Base-by-base conservation (phyloP, 805 yeast species). In the Yamadazyma paraphyllophila region DNA sequence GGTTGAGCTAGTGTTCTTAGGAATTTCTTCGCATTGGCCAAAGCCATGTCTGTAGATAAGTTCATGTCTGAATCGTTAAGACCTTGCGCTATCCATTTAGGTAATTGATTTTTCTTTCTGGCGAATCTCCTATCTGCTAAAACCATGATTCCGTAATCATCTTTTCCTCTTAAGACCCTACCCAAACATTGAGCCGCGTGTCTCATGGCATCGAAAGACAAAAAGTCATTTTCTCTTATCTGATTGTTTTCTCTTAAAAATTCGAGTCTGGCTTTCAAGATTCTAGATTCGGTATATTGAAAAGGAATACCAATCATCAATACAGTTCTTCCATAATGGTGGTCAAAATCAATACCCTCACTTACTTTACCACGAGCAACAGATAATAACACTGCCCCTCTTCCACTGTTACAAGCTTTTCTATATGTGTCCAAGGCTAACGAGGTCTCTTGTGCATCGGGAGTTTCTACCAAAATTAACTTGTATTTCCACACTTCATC, bases 101-200 rank as follows among this genome's bases (percentile, higher is more conserved):
- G 99, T 30, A 94, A 67, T 63, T 94, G 99, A 36, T 71, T 77
- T 56, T 88, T 82, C 67, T 92, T 94, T 53, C 88, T 78, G 1
- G 91, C 78, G 64, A 94, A 94, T 61, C 99, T 76, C 54, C 96
- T 75, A 63, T 94, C 99, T 0, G 99, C 99, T 50, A 94, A 69
- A 36, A 94, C 97, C 99, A 94, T 94, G 55, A 94, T 86, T 51
- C 99, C 99, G 64, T 94, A 94, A 71, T 94, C 99, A 61, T 94
- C 97, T 63, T 94, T 94, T 54, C 99, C 99, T 71, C 99, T 81
- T 51, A 94, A 71, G 44, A 94, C 99, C 61, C 99, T 82, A 9
- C 99, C 99, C 59, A 94, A 69, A 67, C 99, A 94, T 65, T 94
- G 99, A 0, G 99, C 98, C 3, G 98, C 99, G 69, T 94, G 99